Evolutionary conservation across 1,284 basidiomycete species (phyloP), one percentile per base, ranked within the genome.

Genomic region (Veloporphyrellus conicus): DNA sequence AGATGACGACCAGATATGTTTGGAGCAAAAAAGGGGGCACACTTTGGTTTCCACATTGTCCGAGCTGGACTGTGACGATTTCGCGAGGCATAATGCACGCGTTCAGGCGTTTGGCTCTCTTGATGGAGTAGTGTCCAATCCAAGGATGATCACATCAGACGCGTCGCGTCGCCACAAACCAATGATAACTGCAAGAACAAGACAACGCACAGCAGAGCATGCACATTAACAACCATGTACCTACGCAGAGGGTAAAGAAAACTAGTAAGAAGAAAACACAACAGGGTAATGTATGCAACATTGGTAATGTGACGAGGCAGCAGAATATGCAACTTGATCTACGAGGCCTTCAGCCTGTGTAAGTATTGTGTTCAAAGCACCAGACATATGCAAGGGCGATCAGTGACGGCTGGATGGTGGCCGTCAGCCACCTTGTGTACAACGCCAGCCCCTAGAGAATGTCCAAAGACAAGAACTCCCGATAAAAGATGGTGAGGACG

Each of bases 11-110:
- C 5, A 23, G 19, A 31, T 23, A 57, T 58, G 37, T 15, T 32
- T 12, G 14, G 10, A 49, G 47, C 49, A 54, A 62, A 54, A 57
- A 54, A 54, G 49, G 15, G 12, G 60, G 52, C 76, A 61, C 77
- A 93, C 93, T 91, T 76, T 95, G 92, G 68, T 97, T 97, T 57
- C 93, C 93, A 54, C 93, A 95, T 82, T 97, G 93, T 57, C 93
- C 93, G 14, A 94, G 81, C 67, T 93, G 86, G 28, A 93, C 76
- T 7, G 90, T 90, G 16, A 93, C 86, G 45, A 91, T 89, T 72
- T 91, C 88, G 58, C 88, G 84, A 64, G 89, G 88, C 89, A 91
- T 90, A 44, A 32, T 59, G 15, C 16, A 42, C 54, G 47, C 45
- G 48, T 43, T 49, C 38, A 46, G 35, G 44, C 19, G 37, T 38